Percentiles rank a stretch among this genome's conserved stretches.
phyloP scores from a whole-genome alignment of 768 basidiomycete species.

The Hygrophoropsis aurantiaca region DNA sequence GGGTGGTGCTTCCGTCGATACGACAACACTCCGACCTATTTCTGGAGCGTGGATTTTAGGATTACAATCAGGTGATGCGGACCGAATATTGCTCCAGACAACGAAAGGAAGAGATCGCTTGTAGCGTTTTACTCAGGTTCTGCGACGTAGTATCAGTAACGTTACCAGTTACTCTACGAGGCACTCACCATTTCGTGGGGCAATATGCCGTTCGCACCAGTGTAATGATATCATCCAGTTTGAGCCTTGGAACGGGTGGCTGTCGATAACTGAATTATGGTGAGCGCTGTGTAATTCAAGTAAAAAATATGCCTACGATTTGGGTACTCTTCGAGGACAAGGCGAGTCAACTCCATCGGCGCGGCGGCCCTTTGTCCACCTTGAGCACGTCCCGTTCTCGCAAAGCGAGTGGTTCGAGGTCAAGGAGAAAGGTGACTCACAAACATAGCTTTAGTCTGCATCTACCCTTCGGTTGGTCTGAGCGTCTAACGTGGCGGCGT shows the following conservation, averaged over 20 bases:
- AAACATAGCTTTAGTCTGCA: slow-evolving; percentile 81
- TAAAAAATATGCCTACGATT: slow-evolving; percentile 58
- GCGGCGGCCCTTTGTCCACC: slow-evolving; percentile 79
- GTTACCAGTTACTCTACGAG: too few species aligned
- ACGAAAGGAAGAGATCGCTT: slow-evolving; percentile 95
- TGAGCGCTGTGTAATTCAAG: slow-evolving; percentile 1
- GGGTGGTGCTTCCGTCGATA: slow-evolving; percentile 93
- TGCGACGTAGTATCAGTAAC: slow-evolving; percentile 28
- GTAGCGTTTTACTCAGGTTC: slow-evolving; percentile 97
- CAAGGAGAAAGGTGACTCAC: too few species aligned
- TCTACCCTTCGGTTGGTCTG: slow-evolving; percentile 81
- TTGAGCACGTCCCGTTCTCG: slow-evolving; percentile 89
- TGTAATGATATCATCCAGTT: slow-evolving; percentile 98
- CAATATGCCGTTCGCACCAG: slow-evolving; percentile 90
- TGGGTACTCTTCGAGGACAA: slow-evolving; percentile 90
- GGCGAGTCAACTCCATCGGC: slow-evolving; percentile 86
- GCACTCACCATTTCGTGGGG: slow-evolving; percentile 89
- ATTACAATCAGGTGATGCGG: slow-evolving; percentile 96
- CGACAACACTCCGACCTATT: slow-evolving; percentile 98
- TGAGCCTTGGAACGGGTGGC: slow-evolving; percentile 93
- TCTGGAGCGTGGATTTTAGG: slow-evolving; percentile 97
- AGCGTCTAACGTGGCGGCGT: slow-evolving; percentile 84
- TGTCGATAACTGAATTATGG: slow-evolving; percentile 87
- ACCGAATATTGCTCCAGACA: slow-evolving; percentile 87
- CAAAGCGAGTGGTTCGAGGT: too few species aligned